phyloP scores from a whole-genome alignment of 2,329 filamentous ascomycete species.

The Colletotrichum tanaceti region DNA sequence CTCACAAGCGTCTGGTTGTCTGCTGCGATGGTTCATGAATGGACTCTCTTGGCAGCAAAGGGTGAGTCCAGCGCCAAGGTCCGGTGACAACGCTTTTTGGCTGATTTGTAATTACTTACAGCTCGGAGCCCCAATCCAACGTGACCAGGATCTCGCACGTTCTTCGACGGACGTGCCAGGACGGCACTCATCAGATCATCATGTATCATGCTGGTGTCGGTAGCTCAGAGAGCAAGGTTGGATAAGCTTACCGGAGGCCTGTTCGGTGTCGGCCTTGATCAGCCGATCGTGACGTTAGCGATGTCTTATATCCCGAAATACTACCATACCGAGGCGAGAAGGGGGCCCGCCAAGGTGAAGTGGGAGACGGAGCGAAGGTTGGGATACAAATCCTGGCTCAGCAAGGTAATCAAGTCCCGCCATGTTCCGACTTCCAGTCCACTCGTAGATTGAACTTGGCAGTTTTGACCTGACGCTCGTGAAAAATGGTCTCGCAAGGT shows the following conservation, averaged over 20 bases:
- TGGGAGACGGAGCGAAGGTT: slow-evolving; percentile 7
- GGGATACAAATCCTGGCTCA: slow-evolving; percentile 56
- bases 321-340: slow-evolving; percentile 57
- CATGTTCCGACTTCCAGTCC: too few relatives aligned
- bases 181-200: slow-evolving; percentile 67
- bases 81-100: too few relatives aligned
- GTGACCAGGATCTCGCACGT: slow-evolving; percentile 70
- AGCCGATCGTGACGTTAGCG: slow-evolving; percentile 61
- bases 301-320: slow-evolving; percentile 57
- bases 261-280: slow-evolving; percentile 64
- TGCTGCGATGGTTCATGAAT: slow-evolving; percentile 67
- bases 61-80: slow-evolving; percentile 54
- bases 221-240: slow-evolving; percentile 60
- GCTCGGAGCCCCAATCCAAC: slow-evolving; percentile 59
- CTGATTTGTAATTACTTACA: neutral
- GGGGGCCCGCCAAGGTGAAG: slow-evolving; percentile 49
- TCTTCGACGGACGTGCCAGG: slow-evolving; percentile 61
- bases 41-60: slow-evolving; percentile 54
- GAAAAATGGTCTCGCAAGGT: slow-evolving; percentile 46
- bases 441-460: too few relatives aligned
- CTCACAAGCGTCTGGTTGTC: slow-evolving; percentile 59
- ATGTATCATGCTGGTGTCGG: slow-evolving; percentile 72
- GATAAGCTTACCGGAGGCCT: slow-evolving; percentile 65
- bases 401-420: slow-evolving; percentile 51
- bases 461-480: neutral